These are phyloP conservation scores for Talaromyces verruculosus DNA, from an alignment of 2,329 filamentous ascomycete genomes.

Conservation along the genomic window DNA sequence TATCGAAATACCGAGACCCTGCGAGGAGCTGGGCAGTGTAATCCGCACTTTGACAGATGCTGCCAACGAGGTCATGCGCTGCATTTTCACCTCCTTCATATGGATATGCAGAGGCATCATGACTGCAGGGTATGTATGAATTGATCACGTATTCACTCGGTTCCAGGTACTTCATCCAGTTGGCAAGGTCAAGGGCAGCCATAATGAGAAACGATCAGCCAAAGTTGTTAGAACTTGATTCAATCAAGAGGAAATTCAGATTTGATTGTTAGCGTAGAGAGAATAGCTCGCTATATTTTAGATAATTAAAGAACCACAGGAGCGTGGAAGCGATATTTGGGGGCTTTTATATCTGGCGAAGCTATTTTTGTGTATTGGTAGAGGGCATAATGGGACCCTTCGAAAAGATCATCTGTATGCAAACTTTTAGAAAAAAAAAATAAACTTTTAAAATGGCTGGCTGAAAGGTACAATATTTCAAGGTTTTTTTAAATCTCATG, in stretches of 20 bases:
- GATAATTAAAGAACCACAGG: not conserved
- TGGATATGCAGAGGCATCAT: constrained; percentile 4
- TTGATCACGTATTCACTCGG: constrained; percentile 1
- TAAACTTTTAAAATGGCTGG: not conserved
- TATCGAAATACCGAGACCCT: not conserved
- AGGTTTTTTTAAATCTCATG: not conserved
- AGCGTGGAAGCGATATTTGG: not conserved
- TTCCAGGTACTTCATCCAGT: not conserved
- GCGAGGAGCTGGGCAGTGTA: not conserved
- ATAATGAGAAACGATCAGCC: not conserved
- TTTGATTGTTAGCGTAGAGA: not conserved
- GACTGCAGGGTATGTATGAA: constrained; percentile 3
- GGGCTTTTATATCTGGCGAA: not conserved
- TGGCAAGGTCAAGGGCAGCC: not conserved
- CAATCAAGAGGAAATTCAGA: not conserved
- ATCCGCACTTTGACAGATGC: not conserved
- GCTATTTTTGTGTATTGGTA: no score
- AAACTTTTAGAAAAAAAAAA: not conserved
- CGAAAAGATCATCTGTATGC: not conserved
- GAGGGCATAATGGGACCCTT: no score
- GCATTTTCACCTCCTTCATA: not conserved
- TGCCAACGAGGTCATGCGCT: not conserved
- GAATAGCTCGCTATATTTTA: not conserved
- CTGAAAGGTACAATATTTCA: not conserved
- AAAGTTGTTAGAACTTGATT: not conserved